A percentile compares a stretch with the other conserved stretches of the same genome.
Evolutionary conservation across 192 early-diverging fungal species (phyloP).

Genomic region (Coemansia sp.): DNA sequence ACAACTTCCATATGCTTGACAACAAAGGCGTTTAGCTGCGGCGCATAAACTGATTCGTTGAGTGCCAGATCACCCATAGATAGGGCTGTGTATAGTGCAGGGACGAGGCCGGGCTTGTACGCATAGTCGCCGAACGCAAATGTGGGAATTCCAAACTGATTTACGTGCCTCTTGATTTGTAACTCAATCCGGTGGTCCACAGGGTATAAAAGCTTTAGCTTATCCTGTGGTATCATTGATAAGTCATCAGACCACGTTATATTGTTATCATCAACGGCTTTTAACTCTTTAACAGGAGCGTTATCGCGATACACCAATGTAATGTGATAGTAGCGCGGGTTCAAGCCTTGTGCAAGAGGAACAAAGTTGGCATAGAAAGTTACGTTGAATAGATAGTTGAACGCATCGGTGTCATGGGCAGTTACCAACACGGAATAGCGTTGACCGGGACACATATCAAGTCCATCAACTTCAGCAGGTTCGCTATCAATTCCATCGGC

Average conservation of each 20-base stretch:
- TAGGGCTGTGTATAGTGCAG: conserved; percentile 62
- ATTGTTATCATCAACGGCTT: neutral
- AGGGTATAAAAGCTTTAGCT: conserved; percentile 40
- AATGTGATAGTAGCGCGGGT: conserved; percentile 53
- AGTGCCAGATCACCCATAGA: conserved; percentile 55
- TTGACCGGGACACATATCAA: conserved; percentile 67
- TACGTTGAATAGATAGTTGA: conserved; percentile 69
- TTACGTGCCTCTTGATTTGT: neutral
- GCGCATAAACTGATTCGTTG: conserved; percentile 59
- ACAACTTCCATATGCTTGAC: conserved; percentile 60
- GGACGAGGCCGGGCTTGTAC: conserved; percentile 37
- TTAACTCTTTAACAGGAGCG: conserved; percentile 42
- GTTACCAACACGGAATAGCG: conserved; percentile 78
- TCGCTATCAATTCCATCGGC: conserved; percentile 67
- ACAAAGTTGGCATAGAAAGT: conserved; percentile 56
- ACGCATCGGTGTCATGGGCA: conserved; percentile 53
- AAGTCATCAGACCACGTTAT: conserved; percentile 12
- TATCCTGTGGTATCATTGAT: conserved; percentile 36
- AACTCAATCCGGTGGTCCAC: conserved; percentile 23
- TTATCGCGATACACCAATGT: conserved; percentile 58
- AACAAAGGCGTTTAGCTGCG: conserved; percentile 58
- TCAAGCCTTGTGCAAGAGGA: conserved; percentile 40
- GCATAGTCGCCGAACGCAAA: conserved; percentile 1
- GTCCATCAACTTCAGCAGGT: conserved; percentile 50
- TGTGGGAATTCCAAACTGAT: neutral